Evolutionary conservation across 305 asterid species (phyloP).

Genomic region (Fraxinus baroniana): DNA sequence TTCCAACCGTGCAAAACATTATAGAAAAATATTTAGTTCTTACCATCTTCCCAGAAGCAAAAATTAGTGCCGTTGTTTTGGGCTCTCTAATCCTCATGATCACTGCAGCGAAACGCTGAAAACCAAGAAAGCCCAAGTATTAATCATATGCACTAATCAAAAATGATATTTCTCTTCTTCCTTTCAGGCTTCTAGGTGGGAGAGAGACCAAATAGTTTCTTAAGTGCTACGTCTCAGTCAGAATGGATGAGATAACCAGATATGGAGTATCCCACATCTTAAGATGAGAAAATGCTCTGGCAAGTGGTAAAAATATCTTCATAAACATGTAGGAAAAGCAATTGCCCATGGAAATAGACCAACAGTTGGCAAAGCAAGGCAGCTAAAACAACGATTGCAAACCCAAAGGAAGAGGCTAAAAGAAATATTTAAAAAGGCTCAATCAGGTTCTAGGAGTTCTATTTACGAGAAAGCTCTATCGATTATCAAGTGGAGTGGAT

Average conservation of each 20-base stretch:
- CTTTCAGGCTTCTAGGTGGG: not conserved
- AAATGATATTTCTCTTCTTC: not conserved
- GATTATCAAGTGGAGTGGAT: conserved; percentile 51
- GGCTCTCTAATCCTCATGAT: conserved; percentile 91
- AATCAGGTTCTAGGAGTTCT: not conserved
- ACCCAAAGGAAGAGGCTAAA: not conserved
- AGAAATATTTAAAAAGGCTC: not conserved
- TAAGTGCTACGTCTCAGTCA: not conserved
- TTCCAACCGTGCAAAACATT: not conserved
- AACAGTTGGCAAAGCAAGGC: not conserved
- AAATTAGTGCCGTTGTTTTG: conserved; percentile 76
- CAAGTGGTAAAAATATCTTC: not conserved
- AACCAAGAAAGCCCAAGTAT: conserved; percentile 21
- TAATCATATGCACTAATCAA: not conserved
- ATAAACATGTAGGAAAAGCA: not conserved
- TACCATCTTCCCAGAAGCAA: conserved; percentile 91
- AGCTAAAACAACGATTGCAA: not conserved
- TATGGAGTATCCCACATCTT: not conserved
- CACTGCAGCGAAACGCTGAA: conserved; percentile 93
- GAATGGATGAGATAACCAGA: not conserved
- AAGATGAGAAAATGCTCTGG: not conserved
- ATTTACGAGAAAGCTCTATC: conserved; percentile 32
- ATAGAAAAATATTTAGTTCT: conserved; percentile 23
- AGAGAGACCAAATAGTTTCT: not conserved
- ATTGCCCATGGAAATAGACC: not conserved